Conservation (phyloP, 1,139 yeast species). For the Taphrina populina region DNA sequence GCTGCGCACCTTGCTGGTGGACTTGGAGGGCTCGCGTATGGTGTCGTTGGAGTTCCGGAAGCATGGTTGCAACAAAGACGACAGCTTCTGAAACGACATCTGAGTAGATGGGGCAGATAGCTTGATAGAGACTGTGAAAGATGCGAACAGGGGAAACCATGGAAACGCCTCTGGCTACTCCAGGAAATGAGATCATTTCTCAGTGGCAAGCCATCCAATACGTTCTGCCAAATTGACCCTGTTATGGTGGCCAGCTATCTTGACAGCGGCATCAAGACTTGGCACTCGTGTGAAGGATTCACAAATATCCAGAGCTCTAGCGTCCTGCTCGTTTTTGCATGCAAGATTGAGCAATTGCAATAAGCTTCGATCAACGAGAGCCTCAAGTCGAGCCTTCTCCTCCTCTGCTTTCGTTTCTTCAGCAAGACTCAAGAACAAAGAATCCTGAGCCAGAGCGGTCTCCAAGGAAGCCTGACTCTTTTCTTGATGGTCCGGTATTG, state of each 20-base stretch:
- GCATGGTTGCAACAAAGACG: conserved; percentile 20
- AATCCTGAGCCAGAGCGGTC: conserved; percentile 39
- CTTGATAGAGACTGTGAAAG: background rate
- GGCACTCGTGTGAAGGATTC: conserved; percentile 69
- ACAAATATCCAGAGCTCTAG: conserved; percentile 69
- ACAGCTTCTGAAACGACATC: background rate
- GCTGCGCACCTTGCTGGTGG: conserved; percentile 36
- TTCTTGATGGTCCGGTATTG: conserved; percentile 42
- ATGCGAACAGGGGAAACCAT: background rate
- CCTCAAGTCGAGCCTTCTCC: conserved; percentile 46
- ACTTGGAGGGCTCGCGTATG: conserved; percentile 14
- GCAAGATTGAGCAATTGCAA: conserved; percentile 74
- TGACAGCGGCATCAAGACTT: conserved; percentile 78
- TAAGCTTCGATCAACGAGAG: conserved; percentile 62
- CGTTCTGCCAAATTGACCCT: conserved; percentile 63
- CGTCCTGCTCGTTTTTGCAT: conserved; percentile 64
- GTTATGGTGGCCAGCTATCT: conserved; percentile 79
- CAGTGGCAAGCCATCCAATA: too few relatives aligned
- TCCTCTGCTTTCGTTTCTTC: conserved; percentile 41
- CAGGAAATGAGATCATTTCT: too few relatives aligned
- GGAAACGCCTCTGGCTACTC: too few relatives aligned
- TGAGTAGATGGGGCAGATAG: conserved; percentile 23
- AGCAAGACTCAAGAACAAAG: conserved; percentile 43
- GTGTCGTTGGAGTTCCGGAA: conserved; percentile 12
- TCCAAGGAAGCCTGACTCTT: conserved; percentile 42